Conservation (phyloP, 306 rosid genomes). For the Corylus heterophylla region DNA sequence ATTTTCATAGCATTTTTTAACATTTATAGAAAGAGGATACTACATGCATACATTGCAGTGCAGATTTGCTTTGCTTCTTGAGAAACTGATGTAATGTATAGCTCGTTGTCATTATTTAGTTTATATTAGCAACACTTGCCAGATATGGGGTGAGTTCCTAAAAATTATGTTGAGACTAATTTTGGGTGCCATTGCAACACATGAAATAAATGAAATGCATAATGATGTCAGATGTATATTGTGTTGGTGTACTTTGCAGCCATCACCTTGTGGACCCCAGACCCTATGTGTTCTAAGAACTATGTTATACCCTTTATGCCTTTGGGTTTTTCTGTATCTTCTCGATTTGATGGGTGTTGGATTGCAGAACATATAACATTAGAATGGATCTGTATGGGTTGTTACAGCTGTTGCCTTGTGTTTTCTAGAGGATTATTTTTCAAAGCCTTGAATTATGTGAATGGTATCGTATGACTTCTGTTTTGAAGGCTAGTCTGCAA, state of each 20-base stretch:
- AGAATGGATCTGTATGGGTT: background rate
- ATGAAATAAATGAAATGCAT: conserved; percentile 4
- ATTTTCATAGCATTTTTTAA: conserved; percentile 7
- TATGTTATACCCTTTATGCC: background rate
- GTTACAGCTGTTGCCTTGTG: background rate
- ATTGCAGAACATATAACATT: background rate
- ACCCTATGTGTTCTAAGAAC: background rate
- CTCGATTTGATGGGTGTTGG: background rate
- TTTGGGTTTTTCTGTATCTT: background rate
- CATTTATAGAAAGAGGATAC: conserved; percentile 1
- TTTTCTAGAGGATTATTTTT: background rate
- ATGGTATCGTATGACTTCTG: background rate
- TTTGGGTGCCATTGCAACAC: background rate
- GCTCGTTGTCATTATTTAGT: background rate
- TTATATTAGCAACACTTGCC: background rate
- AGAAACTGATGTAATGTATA: background rate
- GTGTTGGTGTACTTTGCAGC: background rate
- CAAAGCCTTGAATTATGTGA: background rate
- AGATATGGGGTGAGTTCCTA: background rate
- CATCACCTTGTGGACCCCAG: background rate
- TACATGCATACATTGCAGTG: background rate
- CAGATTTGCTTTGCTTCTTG: background rate
- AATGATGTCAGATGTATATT: background rate
- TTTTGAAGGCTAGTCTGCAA: background rate
- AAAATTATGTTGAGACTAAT: background rate